A percentile compares a stretch with the other conserved stretches of the same genome.
phyloP scores from a whole-genome alignment of 371 early-diverging fungal genomes.

The Mucor sp. region DNA sequence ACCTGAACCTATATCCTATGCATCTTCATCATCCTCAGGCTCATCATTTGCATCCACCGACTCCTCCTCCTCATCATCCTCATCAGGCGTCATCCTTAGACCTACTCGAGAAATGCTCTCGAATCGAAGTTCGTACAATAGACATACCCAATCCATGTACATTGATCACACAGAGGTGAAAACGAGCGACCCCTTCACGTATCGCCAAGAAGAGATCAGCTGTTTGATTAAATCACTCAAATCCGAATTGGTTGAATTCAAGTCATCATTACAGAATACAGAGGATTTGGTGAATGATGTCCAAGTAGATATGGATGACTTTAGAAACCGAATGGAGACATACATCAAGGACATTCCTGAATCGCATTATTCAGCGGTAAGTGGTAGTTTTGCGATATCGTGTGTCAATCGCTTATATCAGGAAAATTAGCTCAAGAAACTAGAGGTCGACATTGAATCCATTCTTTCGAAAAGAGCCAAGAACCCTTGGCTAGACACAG shows the following conservation, averaged over 20 bases:
- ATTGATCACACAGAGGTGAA: neutral
- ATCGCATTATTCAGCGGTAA: constrained; percentile 46
- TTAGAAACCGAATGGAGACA: constrained; percentile 31
- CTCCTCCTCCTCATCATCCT: neutral
- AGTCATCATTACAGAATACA: constrained; percentile 28
- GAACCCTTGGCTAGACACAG: constrained; percentile 53
- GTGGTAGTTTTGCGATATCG: neutral
- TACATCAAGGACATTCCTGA: constrained; percentile 50
- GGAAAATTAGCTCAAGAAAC: constrained; percentile 36
- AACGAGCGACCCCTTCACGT: constrained; percentile 12
- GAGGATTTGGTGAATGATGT: constrained; percentile 38
- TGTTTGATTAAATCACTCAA: neutral
- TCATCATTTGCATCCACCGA: neutral
- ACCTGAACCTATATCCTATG: neutral
- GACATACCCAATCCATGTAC: constrained; percentile 13
- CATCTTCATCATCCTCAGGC: neutral
- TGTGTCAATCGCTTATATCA: neutral
- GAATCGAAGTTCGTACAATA: neutral
- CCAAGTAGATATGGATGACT: constrained; percentile 40
- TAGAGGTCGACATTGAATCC: constrained; percentile 49
- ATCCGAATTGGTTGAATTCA: constrained; percentile 23
- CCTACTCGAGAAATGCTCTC: neutral
- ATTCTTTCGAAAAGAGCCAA: constrained; percentile 52
- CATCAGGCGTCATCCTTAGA: neutral
- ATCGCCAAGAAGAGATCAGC: constrained; percentile 3